Evolutionary conservation across 208 protist species (phyloP), one percentile per base, ranked within the genome.

Genomic region (Novymonas esmeraldas): DNA sequence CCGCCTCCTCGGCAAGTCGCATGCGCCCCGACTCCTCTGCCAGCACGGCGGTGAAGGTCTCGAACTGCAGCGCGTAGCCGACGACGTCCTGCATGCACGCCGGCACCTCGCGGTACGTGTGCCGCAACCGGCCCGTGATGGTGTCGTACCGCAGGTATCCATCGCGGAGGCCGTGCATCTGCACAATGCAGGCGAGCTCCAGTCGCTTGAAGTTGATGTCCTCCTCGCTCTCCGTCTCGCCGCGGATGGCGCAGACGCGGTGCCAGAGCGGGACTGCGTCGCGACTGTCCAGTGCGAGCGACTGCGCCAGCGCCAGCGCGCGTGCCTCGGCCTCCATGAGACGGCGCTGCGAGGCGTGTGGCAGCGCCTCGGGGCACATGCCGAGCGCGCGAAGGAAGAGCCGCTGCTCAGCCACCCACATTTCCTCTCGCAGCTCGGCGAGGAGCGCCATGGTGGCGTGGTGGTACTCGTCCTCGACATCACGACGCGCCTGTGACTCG

Each of bases 151-250:
- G 48, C 22, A 87, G 56, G 34, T 81, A 68, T 14, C 69, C 76
- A 22, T 49, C 20, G 26, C 45, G 54, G 45, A 89, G 44, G 50
- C 83, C 60, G 51, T 95, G 85, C 18, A 75, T 64, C 69, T 91
- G 66, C 34, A 78, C 65, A 6, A 70, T 48, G 54, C 79, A 64
- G 26, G 79, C 89, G 10, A 92, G 61, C 42, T 64, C 29, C 18
- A 92, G 31, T 22, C 83, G 82, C 2, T 51, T 58, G 57, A 77
- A 89, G 6, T 63, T 65, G 29, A 92, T 90, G 39, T 83, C 75
- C 70, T 95, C 80, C 64, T 95, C 89, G 16, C 52, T 73, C 64
- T 87, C 75, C 38, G 84, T 92, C 52, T 95, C 89, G 3, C 67
- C 56, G 38, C 85, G 84, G 58, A 95, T 86, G 0, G 68, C 75